Evolutionary conservation across 2,329 filamentous ascomycete species (phyloP).

Genomic region (Pyrenochaeta sp.): DNA sequence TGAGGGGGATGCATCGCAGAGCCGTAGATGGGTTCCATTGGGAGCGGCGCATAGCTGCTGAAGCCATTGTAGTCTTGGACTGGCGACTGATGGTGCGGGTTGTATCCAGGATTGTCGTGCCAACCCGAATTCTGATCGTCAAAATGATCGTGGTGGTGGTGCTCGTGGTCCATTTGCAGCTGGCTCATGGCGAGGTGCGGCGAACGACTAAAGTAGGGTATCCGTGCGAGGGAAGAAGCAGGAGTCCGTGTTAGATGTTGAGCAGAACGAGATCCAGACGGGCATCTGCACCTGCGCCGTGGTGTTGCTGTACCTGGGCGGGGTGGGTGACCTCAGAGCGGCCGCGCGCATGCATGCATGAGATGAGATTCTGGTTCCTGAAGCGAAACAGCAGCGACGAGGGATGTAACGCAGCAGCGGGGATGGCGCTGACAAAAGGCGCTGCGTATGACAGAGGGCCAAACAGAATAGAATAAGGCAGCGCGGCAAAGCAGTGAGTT

Average conservation of each 20-base stretch:
- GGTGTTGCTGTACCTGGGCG: conserved; percentile 37
- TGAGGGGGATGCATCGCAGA: conserved; percentile 49
- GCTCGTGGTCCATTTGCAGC: conserved; percentile 52
- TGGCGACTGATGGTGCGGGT: conserved; percentile 48
- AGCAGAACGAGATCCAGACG: conserved; percentile 31
- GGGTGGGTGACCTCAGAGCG: conserved; percentile 40
- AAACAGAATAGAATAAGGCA: conserved; percentile 23
- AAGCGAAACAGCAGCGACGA: conserved; percentile 42
- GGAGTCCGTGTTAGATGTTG: conserved; percentile 37
- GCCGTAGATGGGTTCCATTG: conserved; percentile 51
- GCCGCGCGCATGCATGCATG: conserved; percentile 50
- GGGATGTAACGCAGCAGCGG: conserved; percentile 33
- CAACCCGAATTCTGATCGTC: conserved; percentile 44
- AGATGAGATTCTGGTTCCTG: conserved; percentile 40
- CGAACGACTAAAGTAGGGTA: conserved; percentile 22
- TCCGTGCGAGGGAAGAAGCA: conserved; percentile 34
- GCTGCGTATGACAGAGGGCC: conserved; percentile 32
- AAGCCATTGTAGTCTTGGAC: conserved; percentile 52
- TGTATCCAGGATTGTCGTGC: conserved; percentile 41
- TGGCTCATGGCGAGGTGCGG: conserved; percentile 47
- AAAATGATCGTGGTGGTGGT: conserved; percentile 44
- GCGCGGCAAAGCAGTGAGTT: conserved; percentile 30
- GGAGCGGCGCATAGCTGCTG: conserved; percentile 45
- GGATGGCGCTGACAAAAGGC: conserved; percentile 37
- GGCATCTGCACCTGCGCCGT: conserved; percentile 44